Base-by-base conservation (phyloP, 441 rosid genomes). In the Iberis amara region DNA sequence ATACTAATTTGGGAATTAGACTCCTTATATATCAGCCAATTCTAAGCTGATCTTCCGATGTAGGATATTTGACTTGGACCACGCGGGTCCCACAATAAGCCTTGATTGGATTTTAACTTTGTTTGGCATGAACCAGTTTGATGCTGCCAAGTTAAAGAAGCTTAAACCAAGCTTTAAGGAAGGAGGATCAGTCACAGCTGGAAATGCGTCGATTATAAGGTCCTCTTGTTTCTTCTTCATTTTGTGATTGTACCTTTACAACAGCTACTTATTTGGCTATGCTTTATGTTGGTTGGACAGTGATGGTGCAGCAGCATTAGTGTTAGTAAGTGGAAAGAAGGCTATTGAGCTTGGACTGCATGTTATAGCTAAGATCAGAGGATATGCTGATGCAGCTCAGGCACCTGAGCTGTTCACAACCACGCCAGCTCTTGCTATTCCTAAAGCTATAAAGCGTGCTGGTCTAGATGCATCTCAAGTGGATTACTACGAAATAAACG, bases 121-220 rank as follows among this genome's bases (percentile, higher is more conserved):
- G 28, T 24, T 55, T 50, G 40, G 43, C 45, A 30, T 60, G 57
- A 42, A 55, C 38, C 68, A 88, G 98, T 88, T 91, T 74, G 98
- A 88, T 74, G 85, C 80, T 51, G 67, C 73, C 43, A 91, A 79
- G 75, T 71, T 91, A 63, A 78, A 65, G 77, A 87, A 83, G 73
- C 94, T 91, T 52, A 77, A 73, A 68, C 94, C 98, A 38, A 91
- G 89, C 71, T 91, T 91, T 71, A 88, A 88, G 77, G 72, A 65
- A 59, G 87, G 94, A 7, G 98, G 98, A 59, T 68, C 98, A 48
- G 89, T 91, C 48, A 91, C 96, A 43, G 98, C 98, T 12, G 98
- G 96, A 55, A 91, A 91, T 82, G 95, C 98, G 68, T 88, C 98
- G 63, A 85, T 59, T 68, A 85, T 85, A 75, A 88, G 98, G 98